Evolutionary conservation across 805 yeast species (phyloP).

Genomic region (Candida railenensis): DNA sequence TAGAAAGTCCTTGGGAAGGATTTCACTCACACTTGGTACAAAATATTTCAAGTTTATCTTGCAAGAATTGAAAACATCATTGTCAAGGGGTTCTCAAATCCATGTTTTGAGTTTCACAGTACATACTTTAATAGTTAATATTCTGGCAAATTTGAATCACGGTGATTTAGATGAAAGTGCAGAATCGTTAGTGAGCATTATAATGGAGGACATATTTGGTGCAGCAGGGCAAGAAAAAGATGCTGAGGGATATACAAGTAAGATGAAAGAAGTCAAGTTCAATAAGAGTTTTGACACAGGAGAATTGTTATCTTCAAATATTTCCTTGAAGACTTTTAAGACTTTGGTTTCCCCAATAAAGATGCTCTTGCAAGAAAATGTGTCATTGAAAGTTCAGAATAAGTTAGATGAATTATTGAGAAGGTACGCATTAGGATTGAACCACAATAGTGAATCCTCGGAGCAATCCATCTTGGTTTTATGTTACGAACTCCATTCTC

Average conservation of each 20-base stretch:
- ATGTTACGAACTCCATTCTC: slow-evolving; percentile 70
- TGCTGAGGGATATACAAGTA: slow-evolving; percentile 83
- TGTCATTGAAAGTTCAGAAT: slow-evolving; percentile 65
- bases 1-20: slow-evolving; percentile 68
- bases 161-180: slow-evolving; percentile 78
- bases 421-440: slow-evolving; percentile 76
- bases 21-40: slow-evolving; percentile 68
- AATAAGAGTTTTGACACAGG: slow-evolving; percentile 88
- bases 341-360: slow-evolving; percentile 68
- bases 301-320: slow-evolving; percentile 67
- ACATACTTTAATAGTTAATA: slow-evolving; percentile 64
- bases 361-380: slow-evolving; percentile 55
- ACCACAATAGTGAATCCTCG: slow-evolving; percentile 61
- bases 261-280: slow-evolving; percentile 86
- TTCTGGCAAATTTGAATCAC: slow-evolving; percentile 46
- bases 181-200: slow-evolving; percentile 57
- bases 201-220: slow-evolving; percentile 94
- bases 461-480: slow-evolving; percentile 60
- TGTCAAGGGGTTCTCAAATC: slow-evolving; percentile 86
- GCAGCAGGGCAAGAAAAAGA: slow-evolving; percentile 92
- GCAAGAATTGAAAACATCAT: slow-evolving; percentile 73
- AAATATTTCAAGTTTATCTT: slow-evolving; percentile 70
- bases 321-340: slow-evolving; percentile 57
- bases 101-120: slow-evolving; percentile 89
- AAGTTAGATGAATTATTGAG: slow-evolving; percentile 78